Evolutionary conservation across 2,329 filamentous ascomycete genomes (phyloP).

Genomic region (Microcera coccophila): DNA sequence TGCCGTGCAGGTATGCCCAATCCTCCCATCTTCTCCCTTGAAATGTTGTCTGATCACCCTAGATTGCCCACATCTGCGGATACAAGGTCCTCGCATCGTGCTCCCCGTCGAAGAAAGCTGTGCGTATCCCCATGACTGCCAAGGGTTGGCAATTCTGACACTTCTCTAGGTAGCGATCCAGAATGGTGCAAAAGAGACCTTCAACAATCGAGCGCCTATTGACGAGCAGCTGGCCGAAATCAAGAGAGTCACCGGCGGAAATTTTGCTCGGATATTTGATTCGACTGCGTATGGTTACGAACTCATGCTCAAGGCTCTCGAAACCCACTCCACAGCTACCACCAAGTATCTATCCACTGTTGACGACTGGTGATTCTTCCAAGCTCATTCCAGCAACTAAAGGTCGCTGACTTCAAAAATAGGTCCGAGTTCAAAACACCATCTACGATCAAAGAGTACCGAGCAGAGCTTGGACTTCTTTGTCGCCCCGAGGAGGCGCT

Average conservation of each 20-base stretch:
- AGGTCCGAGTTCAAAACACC: constrained; percentile 25
- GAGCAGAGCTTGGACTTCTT: constrained; percentile 23
- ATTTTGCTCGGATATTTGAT: constrained; percentile 34
- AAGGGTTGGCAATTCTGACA: too few relatives aligned
- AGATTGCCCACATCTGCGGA: constrained; percentile 34
- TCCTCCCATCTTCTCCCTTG: not conserved
- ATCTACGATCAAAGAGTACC: constrained; percentile 21
- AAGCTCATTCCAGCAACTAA: fast-evolving
- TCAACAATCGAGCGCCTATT: constrained; percentile 28
- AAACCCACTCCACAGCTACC: constrained; percentile 16
- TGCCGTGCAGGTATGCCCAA: constrained; percentile 26
- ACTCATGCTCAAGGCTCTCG: constrained; percentile 30
- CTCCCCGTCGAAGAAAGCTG: constrained; percentile 28
- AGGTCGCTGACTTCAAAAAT: not conserved
- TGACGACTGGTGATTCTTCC: constrained; percentile 31
- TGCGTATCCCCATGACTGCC: constrained; percentile 7
- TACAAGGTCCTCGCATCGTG: constrained; percentile 37
- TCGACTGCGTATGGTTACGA: constrained; percentile 27
- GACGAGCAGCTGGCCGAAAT: constrained; percentile 32
- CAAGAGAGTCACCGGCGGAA: constrained; percentile 29
- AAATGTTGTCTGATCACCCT: not conserved
- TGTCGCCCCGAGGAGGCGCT: constrained; percentile 16
- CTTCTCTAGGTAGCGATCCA: constrained; percentile 21
- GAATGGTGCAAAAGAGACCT: constrained; percentile 31
- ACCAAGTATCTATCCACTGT: constrained; percentile 32